Evolutionary conservation across 2,329 filamentous ascomycete species (phyloP), one percentile per base, ranked within the genome.

Genomic region (Fusarium hainanense): DNA sequence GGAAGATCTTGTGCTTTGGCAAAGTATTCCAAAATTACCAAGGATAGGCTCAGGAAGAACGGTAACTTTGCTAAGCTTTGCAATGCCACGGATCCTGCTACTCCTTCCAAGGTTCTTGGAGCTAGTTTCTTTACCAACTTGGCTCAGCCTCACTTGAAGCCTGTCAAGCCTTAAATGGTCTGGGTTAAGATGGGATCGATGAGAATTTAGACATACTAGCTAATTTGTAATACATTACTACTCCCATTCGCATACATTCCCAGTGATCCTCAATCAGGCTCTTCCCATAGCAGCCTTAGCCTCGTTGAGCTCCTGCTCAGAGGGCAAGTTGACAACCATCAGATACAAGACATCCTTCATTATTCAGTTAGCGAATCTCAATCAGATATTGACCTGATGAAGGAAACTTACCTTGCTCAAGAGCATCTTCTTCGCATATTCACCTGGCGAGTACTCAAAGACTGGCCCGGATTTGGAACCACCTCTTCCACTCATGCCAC

Each of bases 101-200:
- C 81, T 0, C 83, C 83, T 2, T 80, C 74, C 1, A 77, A 69
- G 48, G 81, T 84, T 23, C 77, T 79, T 59, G 85, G 84, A 0
- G 84, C 84, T 0, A 84, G 82, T 30, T 87, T 87, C 69, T 84
- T 83, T 50, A 85, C 82, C 0, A 77, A 86, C 62, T 69, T 86
- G 60, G 74, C 76, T 21, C 79, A 80, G 40, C 70, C 79, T 25
- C 82, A 82, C 66, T 55, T 84, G 34, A 61, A 68, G 13, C 43
- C 50, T 46, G 44, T 64, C 14, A 50, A 58, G 11, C 51, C 61
- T 12, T 64, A 50, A 9, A 12, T 8, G 8, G 12, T 2, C 3
- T 7, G 11, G 2, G 1, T 27, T 6, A 2, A 8, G 14, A 21
- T 14, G 5, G 3, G 10, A 14, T 10, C 5, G 4, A n/a, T 3